A percentile compares a stretch with the other conserved stretches of the same genome.
Conservation (phyloP, 805 yeast species). For the Myxozyma neotropica region DNA sequence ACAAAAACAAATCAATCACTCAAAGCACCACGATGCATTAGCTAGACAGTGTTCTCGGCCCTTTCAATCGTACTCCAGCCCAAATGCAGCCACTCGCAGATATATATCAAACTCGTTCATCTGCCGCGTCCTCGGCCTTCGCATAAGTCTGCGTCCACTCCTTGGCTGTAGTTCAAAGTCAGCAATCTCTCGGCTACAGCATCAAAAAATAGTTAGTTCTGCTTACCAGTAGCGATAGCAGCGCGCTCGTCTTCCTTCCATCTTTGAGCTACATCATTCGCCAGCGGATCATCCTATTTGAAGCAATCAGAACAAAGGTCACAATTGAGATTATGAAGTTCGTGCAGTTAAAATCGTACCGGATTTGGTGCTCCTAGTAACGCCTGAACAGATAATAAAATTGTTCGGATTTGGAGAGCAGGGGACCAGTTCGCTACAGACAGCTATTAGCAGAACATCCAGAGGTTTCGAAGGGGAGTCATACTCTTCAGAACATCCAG, state of each 20-base stretch:
- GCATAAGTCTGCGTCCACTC: slow-evolving; percentile 75
- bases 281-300: slow-evolving; percentile 82
- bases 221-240: slow-evolving; percentile 76
- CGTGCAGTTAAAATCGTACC: slow-evolving; percentile 4
- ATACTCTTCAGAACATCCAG: slow-evolving; percentile 81
- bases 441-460: not conserved
- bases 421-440: slow-evolving; percentile 89
- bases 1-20: too few relatives aligned
- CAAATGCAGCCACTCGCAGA: not conserved
- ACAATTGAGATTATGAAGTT: not conserved
- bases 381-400: slow-evolving; percentile 88
- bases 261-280: slow-evolving; percentile 95
- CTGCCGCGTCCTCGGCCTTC: slow-evolving; percentile 9
- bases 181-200: too few relatives aligned
- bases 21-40: too few relatives aligned
- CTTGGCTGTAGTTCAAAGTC: slow-evolving; percentile 34
- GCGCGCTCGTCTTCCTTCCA: slow-evolving; percentile 85
- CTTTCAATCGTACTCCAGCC: too few relatives aligned
- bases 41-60: too few relatives aligned
- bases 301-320: not conserved
- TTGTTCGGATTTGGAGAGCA: slow-evolving; percentile 92
- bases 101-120: not conserved
- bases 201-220: too few relatives aligned
- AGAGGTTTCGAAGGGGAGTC: slow-evolving; percentile 13
- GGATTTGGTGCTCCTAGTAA: slow-evolving; percentile 95